Conservation (phyloP, 768 basidiomycete genomes). For the Kwoniella newhampshirensis region DNA sequence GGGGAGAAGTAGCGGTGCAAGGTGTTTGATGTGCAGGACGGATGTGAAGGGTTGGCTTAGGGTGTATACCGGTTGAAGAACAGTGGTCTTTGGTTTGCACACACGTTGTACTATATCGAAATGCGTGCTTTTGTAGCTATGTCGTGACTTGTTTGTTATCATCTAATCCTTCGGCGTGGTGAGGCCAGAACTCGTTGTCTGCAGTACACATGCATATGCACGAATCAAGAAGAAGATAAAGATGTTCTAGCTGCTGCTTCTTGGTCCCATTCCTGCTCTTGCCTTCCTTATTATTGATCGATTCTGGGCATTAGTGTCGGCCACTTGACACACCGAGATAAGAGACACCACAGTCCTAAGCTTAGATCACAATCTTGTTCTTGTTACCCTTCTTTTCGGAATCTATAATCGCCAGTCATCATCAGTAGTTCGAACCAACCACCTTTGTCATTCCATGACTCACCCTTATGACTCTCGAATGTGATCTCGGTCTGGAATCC, state of each 20-base stretch:
- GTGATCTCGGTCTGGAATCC: slow-evolving; percentile 94
- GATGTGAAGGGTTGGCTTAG: slow-evolving; percentile 28
- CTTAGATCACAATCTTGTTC: slow-evolving; percentile 28
- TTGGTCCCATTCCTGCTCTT: too few relatives aligned
- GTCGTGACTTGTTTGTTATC: too few relatives aligned
- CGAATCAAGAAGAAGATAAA: not conserved
- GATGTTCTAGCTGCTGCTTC: too few relatives aligned
- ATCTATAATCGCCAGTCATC: not conserved
- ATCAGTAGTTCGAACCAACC: not conserved
- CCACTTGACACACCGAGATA: too few relatives aligned
- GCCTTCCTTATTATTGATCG: too few relatives aligned
- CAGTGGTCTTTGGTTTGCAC: not conserved
- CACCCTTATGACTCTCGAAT: slow-evolving; percentile 83
- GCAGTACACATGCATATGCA: too few relatives aligned
- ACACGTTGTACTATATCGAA: not conserved
- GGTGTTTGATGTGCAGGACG: slow-evolving; percentile 25
- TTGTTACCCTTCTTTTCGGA: slow-evolving; percentile 43
- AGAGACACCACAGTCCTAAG: not conserved
- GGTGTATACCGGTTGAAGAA: slow-evolving; percentile 20
- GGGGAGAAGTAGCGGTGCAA: not conserved
- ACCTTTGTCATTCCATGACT: not conserved
- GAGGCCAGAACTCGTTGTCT: too few relatives aligned
- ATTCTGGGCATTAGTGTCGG: too few relatives aligned
- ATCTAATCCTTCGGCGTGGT: too few relatives aligned
- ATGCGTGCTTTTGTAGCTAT: not conserved